These are phyloP conservation scores for Fomes fomentarius DNA, from an alignment of 1,284 basidiomycete genomes.

Conservation along the genomic window DNA sequence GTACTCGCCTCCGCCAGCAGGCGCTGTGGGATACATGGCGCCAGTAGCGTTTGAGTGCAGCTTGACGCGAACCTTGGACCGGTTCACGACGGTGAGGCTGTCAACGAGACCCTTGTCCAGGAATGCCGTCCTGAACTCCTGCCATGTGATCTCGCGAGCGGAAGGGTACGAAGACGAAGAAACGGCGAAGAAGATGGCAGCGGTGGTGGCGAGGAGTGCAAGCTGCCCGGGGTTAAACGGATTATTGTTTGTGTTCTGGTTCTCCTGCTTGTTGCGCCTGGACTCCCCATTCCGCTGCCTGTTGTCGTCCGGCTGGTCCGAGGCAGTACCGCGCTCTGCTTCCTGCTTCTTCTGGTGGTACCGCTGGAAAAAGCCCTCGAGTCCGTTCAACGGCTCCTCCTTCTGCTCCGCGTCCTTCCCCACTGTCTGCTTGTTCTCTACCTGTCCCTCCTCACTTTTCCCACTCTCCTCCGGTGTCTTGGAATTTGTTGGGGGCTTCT, in stretches of 20 bases:
- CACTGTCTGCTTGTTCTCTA: constrained; percentile 39
- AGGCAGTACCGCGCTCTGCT: constrained; percentile 33
- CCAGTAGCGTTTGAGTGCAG: constrained; percentile 86
- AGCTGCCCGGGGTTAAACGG: constrained; percentile 64
- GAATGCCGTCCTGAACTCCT: constrained; percentile 95
- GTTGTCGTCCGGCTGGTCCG: constrained; percentile 22
- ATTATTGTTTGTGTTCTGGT: constrained; percentile 39
- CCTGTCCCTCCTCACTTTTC: constrained; percentile 27
- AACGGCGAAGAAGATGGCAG: constrained; percentile 71
- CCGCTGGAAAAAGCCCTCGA: constrained; percentile 82
- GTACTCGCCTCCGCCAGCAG: constrained; percentile 66
- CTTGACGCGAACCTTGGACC: constrained; percentile 86
- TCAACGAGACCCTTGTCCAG: constrained; percentile 97
- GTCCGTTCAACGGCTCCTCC: constrained; percentile 49
- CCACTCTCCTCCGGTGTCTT: constrained; percentile 35
- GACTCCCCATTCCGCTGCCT: constrained; percentile 23
- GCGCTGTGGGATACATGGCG: constrained; percentile 64
- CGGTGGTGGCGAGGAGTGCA: constrained; percentile 58
- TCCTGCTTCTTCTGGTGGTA: constrained; percentile 58
- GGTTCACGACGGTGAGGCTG: constrained; percentile 92
- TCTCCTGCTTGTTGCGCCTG: constrained; percentile 43
- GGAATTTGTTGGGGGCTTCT: constrained; percentile 30
- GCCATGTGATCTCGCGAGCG: constrained; percentile 96
- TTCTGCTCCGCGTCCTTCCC: constrained; percentile 40
- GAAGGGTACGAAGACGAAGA: constrained; percentile 60